Evolutionary conservation across 495 filamentous ascomycete species (phyloP).

Genomic region (Penicillium angulare): DNA sequence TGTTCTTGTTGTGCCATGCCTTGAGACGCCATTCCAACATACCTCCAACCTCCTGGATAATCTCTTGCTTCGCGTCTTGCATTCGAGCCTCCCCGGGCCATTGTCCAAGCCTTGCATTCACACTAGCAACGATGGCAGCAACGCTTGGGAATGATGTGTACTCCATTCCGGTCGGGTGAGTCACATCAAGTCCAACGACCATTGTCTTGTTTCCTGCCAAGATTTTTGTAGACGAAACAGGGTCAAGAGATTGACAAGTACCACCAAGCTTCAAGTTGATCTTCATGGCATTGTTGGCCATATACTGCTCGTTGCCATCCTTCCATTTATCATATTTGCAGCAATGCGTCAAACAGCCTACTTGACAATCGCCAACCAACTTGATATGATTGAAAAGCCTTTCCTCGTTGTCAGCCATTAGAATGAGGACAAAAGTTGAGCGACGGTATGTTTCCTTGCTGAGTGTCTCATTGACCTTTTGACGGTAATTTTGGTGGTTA

Average conservation of each 20-base stretch:
- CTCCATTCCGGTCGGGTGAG: conserved; percentile 72
- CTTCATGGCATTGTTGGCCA: conserved; percentile 72
- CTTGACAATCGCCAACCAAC: conserved; percentile 54
- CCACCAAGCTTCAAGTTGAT: conserved; percentile 82
- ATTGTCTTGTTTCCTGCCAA: conserved; percentile 70
- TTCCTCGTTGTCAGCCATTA: conserved; percentile 48
- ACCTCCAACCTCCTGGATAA: conserved; percentile 50
- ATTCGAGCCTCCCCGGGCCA: conserved; percentile 65
- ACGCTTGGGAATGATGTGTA: conserved; percentile 59
- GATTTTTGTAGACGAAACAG: conserved; percentile 45
- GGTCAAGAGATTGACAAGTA: conserved; percentile 60
- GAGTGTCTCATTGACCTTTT: neutral
- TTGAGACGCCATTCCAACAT: conserved; percentile 58
- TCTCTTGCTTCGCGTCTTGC: conserved; percentile 58
- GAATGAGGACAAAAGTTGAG: conserved; percentile 46
- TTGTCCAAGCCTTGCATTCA: conserved; percentile 58
- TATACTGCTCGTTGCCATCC: conserved; percentile 46
- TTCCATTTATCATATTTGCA: conserved; percentile 34
- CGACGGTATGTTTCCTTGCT: neutral
- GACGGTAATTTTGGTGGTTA: neutral
- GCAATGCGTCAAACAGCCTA: conserved; percentile 62
- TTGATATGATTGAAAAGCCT: conserved; percentile 65
- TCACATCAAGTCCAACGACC: conserved; percentile 82
- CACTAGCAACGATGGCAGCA: conserved; percentile 71
- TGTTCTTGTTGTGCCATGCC: conserved; percentile 53